Percentiles rank a stretch among this genome's conserved stretches.
These are phyloP conservation scores for Xenoacremonium recifei DNA, from an alignment of 2,329 filamentous ascomycete genomes.

Conservation along the genomic window DNA sequence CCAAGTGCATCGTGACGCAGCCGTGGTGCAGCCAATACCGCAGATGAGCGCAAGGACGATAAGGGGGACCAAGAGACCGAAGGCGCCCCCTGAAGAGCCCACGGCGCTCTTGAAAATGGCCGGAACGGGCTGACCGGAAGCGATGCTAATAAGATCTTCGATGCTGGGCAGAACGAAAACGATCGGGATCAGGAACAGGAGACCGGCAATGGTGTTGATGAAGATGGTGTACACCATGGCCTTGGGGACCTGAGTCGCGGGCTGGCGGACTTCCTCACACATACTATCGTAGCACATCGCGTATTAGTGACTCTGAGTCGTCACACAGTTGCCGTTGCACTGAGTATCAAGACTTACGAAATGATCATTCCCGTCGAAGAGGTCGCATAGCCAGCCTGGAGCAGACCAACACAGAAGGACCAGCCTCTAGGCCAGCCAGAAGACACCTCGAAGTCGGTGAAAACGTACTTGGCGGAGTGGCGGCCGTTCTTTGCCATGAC, in stretches of 20 bases:
- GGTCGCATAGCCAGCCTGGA: slow-evolving; percentile 72
- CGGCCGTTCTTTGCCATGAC: slow-evolving; percentile 69
- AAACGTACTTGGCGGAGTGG: slow-evolving; percentile 60
- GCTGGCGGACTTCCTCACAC: slow-evolving; percentile 70
- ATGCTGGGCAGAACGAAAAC: slow-evolving; percentile 69
- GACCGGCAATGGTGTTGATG: slow-evolving; percentile 64
- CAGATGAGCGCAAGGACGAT: slow-evolving; percentile 66
- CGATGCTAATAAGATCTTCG: slow-evolving; percentile 48
- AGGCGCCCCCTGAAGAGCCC: slow-evolving; percentile 58
- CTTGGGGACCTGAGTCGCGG: slow-evolving; percentile 67
- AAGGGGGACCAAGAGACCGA: slow-evolving; percentile 62
- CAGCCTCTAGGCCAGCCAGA: slow-evolving; percentile 71
- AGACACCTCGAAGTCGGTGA: slow-evolving; percentile 64
- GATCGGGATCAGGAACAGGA: slow-evolving; percentile 67
- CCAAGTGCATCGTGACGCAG: slow-evolving; percentile 65
- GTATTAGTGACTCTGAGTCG: slow-evolving; percentile 3
- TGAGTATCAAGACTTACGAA: slow-evolving; percentile 59
- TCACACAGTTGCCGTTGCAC: not conserved
- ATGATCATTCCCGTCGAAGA: slow-evolving; percentile 80
- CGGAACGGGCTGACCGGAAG: slow-evolving; percentile 62
- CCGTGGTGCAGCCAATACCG: slow-evolving; percentile 68
- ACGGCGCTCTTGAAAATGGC: slow-evolving; percentile 62
- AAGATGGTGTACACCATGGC: slow-evolving; percentile 68
- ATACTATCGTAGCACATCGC: slow-evolving; percentile 46
- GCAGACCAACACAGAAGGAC: slow-evolving; percentile 71